phyloP scores from a whole-genome alignment of 2,329 filamentous ascomycete species.

The Chrysoporthe deuterocubensis region DNA sequence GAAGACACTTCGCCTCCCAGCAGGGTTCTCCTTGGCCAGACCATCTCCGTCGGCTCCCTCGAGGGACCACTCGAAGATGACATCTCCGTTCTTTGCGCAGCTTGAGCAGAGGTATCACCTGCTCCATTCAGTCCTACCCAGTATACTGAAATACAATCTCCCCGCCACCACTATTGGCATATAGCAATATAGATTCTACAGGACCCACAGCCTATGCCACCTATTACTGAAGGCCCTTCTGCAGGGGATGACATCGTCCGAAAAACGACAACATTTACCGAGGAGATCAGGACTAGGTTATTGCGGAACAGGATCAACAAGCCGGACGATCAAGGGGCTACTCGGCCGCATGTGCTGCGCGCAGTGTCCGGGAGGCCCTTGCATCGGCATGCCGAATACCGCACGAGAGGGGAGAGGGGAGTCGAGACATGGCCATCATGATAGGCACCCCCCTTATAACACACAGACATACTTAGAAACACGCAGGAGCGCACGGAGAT shows the following conservation, averaged over 20 bases:
- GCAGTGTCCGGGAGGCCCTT: not conserved
- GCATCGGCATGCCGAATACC: not conserved
- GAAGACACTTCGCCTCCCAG: not conserved
- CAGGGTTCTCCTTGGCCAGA: not conserved
- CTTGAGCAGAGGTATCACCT: too few relatives aligned
- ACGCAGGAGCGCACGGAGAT: not conserved
- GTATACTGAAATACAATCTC: too few relatives aligned
- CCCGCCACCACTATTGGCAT: too few relatives aligned
- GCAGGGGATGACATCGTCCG: too few relatives aligned
- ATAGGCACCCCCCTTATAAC: not conserved
- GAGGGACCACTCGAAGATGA: not conserved
- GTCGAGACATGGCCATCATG: not conserved
- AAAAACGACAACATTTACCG: not conserved
- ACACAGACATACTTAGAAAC: not conserved
- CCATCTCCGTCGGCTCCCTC: not conserved
- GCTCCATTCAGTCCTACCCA: too few relatives aligned
- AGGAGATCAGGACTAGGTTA: not conserved
- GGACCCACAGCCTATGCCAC: too few relatives aligned
- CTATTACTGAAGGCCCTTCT: too few relatives aligned
- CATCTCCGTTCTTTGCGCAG: not conserved
- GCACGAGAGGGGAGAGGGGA: not conserved
- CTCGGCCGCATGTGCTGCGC: not conserved
- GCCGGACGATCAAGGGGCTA: not conserved
- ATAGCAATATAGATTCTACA: too few relatives aligned
- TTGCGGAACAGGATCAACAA: not conserved